Conservation (phyloP, 208 protist genomes). For the Acanthamoeba polyphaga region DNA sequence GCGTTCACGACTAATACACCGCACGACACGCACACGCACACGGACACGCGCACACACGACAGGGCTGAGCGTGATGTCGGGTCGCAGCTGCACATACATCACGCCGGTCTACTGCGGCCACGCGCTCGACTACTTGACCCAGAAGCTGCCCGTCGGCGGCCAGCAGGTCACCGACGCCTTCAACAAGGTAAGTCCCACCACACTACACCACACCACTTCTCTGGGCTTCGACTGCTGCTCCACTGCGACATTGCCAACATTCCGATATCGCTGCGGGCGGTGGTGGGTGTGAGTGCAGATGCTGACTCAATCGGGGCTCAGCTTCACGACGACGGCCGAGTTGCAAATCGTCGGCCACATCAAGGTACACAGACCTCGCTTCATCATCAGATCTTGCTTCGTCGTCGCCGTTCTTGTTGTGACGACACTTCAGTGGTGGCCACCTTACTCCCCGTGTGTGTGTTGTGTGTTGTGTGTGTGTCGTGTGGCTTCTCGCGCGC, state of each 20-base stretch:
- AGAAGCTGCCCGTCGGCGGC: background rate
- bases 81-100: background rate
- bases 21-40: too few species aligned
- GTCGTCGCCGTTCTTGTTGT: background rate
- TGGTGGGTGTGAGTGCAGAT: slow-evolving; percentile 87
- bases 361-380: slow-evolving; percentile 78
- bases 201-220: background rate
- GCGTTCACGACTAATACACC: too few species aligned
- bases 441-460: too few species aligned
- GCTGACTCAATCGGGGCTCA: slow-evolving; percentile 77
- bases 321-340: slow-evolving; percentile 96
- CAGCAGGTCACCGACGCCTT: background rate
- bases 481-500: background rate
- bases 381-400: background rate
- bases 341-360: slow-evolving; percentile 97
- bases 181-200: background rate
- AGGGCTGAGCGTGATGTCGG: slow-evolving; percentile 14
- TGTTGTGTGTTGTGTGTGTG: too few species aligned
- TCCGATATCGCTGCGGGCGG: slow-evolving; percentile 92
- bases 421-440: too few species aligned
- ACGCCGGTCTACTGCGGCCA: slow-evolving; percentile 36
- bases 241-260: slow-evolving; percentile 64
- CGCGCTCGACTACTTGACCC: background rate
- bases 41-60: too few species aligned
- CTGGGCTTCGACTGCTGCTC: background rate